Percentiles rank a stretch among this genome's conserved stretches.
phyloP scores from a whole-genome alignment of 2,329 filamentous ascomycete species.

The Eurotiales sp. region DNA sequence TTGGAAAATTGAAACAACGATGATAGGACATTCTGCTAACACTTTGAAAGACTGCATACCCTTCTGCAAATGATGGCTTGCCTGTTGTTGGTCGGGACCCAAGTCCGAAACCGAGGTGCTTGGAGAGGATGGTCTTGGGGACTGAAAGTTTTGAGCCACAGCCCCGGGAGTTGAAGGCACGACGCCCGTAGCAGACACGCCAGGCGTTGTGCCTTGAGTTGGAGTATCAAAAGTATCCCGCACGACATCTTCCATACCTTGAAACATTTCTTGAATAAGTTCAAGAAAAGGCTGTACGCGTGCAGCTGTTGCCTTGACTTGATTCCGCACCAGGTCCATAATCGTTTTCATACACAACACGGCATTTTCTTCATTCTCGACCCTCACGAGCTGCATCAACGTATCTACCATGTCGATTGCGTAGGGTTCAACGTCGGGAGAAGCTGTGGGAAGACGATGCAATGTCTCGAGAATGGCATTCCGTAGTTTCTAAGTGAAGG shows the following conservation, averaged over 20 bases:
- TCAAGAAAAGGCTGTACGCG: slow-evolving; percentile 87
- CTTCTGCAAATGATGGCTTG: slow-evolving; percentile 74
- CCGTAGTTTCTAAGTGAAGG: slow-evolving; percentile 67
- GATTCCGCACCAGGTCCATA: slow-evolving; percentile 92
- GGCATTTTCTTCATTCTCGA: slow-evolving; percentile 97
- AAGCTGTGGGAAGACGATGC: slow-evolving; percentile 74
- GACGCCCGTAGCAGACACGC: slow-evolving; percentile 31
- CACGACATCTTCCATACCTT: slow-evolving; percentile 92
- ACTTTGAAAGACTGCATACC: slow-evolving; percentile 99
- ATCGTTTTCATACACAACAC: slow-evolving; percentile 98
- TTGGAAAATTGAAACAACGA: slow-evolving; percentile 97
- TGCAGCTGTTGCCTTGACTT: slow-evolving; percentile 73
- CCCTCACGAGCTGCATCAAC: slow-evolving; percentile 80
- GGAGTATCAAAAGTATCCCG: slow-evolving; percentile 88
- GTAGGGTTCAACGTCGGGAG: slow-evolving; percentile 81
- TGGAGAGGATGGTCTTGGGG: slow-evolving; percentile 84
- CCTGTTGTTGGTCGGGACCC: slow-evolving; percentile 77
- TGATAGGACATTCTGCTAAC: slow-evolving; percentile 94
- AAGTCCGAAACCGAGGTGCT: slow-evolving; percentile 77
- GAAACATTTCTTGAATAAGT: slow-evolving; percentile 92
- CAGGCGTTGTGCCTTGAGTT: slow-evolving; percentile 51
- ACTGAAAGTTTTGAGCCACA: slow-evolving; percentile 67
- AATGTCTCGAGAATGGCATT: slow-evolving; percentile 93
- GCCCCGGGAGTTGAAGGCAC: slow-evolving; percentile 47
- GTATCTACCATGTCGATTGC: slow-evolving; percentile 85